Conservation (phyloP, 345 rosid species). For the Corchorus olitorius region DNA sequence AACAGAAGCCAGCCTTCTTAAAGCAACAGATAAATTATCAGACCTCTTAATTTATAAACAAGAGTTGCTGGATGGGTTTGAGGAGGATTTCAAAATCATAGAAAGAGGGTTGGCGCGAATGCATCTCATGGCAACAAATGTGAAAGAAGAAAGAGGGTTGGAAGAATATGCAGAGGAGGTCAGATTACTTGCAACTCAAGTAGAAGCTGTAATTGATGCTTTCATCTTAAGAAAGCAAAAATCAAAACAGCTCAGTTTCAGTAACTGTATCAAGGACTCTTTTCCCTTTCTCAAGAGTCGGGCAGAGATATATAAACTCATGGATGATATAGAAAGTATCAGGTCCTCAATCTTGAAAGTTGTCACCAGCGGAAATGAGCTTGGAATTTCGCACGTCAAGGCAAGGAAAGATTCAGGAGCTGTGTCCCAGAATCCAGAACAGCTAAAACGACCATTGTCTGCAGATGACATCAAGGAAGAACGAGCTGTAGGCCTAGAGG, state of each 20-base stretch:
- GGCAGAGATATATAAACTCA: background rate
- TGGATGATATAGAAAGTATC: background rate
- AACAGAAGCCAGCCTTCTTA: background rate
- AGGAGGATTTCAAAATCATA: slow-evolving; percentile 2
- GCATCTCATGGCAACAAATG: background rate
- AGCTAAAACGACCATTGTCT: background rate
- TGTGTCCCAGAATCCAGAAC: background rate
- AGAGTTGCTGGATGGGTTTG: background rate
- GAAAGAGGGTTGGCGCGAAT: background rate
- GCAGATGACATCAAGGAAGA: background rate
- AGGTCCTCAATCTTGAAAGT: background rate
- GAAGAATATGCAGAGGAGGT: background rate
- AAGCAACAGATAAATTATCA: background rate
- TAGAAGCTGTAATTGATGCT: background rate
- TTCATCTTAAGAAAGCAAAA: background rate
- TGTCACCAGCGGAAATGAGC: background rate
- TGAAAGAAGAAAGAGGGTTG: background rate
- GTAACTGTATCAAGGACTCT: background rate
- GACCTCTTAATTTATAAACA: background rate
- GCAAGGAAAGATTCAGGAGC: background rate
- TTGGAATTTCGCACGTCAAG: background rate
- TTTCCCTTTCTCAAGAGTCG: background rate
- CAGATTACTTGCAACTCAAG: background rate
- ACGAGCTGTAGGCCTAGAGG: background rate
- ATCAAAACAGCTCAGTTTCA: background rate